Evolutionary conservation across 73 alveolate species (phyloP).

Genomic region (Paramecium pentaurelia): DNA sequence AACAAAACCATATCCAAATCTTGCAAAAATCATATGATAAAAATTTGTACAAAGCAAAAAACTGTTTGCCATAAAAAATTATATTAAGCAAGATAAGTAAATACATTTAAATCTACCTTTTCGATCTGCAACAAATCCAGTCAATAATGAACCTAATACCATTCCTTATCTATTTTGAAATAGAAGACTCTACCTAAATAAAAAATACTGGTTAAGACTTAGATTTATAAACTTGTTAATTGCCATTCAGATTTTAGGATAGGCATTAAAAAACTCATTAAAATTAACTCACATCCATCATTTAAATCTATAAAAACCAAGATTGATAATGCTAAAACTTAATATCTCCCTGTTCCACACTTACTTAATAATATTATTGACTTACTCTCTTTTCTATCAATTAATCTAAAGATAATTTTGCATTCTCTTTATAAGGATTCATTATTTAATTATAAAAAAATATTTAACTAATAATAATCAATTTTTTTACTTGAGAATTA

Average conservation of each 20-base stretch:
- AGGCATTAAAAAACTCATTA: constrained; percentile 59
- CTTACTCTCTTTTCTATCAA: constrained; percentile 8
- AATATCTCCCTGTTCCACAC: constrained; percentile 45
- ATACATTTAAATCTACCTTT: constrained; percentile 45
- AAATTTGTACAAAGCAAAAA: not conserved
- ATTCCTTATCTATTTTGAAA: constrained; percentile 36
- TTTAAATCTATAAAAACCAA: constrained; percentile 53
- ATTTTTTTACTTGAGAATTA: not conserved
- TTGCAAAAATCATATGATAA: constrained; percentile 24
- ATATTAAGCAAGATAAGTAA: not conserved
- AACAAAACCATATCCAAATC: constrained; percentile 52
- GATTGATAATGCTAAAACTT: constrained; percentile 37
- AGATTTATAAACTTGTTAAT: constrained; percentile 6
- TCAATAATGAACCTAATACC: constrained; percentile 35
- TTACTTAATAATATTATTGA: not conserved
- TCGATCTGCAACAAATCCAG: constrained; percentile 30
- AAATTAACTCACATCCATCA: constrained; percentile 55
- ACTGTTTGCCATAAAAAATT: constrained; percentile 27
- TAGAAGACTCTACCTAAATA: constrained; percentile 51
- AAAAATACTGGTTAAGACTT: constrained; percentile 49
- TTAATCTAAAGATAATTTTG: constrained; percentile 9
- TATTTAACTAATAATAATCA: not conserved
- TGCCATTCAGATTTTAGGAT: constrained; percentile 51
- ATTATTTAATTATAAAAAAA: not conserved
- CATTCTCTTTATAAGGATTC: not conserved